phyloP scores from a whole-genome alignment of 2,329 filamentous ascomycete genomes.

The Colletotrichum graminicola region DNA sequence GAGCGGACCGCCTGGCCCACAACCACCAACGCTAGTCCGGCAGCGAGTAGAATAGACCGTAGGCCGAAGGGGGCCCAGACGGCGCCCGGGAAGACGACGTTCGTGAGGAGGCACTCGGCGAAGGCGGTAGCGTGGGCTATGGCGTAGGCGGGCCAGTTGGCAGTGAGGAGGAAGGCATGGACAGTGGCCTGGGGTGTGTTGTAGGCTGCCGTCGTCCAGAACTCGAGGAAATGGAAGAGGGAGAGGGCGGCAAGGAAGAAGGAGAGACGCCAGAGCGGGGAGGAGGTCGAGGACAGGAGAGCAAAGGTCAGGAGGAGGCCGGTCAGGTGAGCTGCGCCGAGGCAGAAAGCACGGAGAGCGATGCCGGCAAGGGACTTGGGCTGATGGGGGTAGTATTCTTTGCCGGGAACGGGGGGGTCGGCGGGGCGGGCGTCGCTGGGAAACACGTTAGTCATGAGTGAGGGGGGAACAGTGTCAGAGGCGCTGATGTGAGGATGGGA shows the following conservation, averaged over 20 bases:
- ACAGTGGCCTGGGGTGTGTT: conserved; percentile 82
- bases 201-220: conserved; percentile 86
- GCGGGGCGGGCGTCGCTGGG: conserved; percentile 33
- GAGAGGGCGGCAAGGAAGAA: conserved; percentile 78
- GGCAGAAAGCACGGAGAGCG: conserved; percentile 67
- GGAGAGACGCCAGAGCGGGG: conserved; percentile 70
- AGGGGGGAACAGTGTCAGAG: conserved; percentile 8
- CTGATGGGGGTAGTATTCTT: conserved; percentile 58
- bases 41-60: conserved; percentile 57
- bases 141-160: conserved; percentile 87
- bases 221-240: conserved; percentile 96
- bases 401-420: conserved; percentile 46
- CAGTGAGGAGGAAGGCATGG: conserved; percentile 83
- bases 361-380: conserved; percentile 71
- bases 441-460: conserved; percentile 42
- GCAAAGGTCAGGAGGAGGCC: conserved; percentile 50
- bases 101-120: conserved; percentile 76
- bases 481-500: conserved; percentile 7
- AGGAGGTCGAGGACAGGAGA: conserved; percentile 54
- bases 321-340: conserved; percentile 60
- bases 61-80: conserved; percentile 60
- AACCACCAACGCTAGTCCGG: conserved; percentile 73
- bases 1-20: conserved; percentile 82
- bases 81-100: conserved; percentile 65
- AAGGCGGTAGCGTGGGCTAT: conserved; percentile 83